Evolutionary conservation across 2,329 filamentous ascomycete genomes (phyloP).

Genomic region (Zopfia rhizophila): DNA sequence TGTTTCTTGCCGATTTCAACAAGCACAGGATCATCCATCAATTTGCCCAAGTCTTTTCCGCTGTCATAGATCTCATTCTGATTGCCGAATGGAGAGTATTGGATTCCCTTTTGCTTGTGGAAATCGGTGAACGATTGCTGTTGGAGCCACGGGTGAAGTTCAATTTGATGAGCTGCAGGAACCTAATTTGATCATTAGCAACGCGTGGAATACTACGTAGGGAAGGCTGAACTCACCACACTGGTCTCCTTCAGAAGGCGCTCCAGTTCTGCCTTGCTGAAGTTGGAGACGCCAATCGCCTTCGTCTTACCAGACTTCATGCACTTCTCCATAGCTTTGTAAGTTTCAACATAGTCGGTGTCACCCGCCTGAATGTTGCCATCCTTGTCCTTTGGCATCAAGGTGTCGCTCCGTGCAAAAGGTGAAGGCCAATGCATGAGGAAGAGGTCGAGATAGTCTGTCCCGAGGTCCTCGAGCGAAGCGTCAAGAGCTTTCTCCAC

Average conservation of each 20-base stretch:
- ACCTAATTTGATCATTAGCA: conserved; percentile 15
- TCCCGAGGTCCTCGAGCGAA: conserved; percentile 77
- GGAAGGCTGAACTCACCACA: conserved; percentile 20
- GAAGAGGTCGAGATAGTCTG: conserved; percentile 92
- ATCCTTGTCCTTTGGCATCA: conserved; percentile 63
- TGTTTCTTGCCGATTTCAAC: conserved; percentile 72
- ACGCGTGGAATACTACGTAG: conserved; percentile 33
- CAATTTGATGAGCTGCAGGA: conserved; percentile 45
- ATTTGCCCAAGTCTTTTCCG: conserved; percentile 41
- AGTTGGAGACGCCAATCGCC: conserved; percentile 48
- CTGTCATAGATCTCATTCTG: conserved; percentile 45
- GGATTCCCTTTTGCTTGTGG: conserved; percentile 42
- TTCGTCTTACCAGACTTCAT: conserved; percentile 46
- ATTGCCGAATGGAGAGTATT: conserved; percentile 49
- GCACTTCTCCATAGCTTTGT: conserved; percentile 53
- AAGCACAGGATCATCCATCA: conserved; percentile 67
- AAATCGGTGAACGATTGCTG: conserved; percentile 37
- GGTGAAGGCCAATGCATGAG: conserved; percentile 81
- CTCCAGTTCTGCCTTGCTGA: conserved; percentile 56
- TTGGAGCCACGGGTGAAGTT: conserved; percentile 44
- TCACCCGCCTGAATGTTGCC: conserved; percentile 36
- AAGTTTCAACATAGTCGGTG: conserved; percentile 42
- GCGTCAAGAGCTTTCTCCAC: conserved; percentile 78
- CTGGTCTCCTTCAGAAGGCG: conserved; percentile 59
- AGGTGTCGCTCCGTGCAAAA: conserved; percentile 76